Evolutionary conservation across 306 rosid species (phyloP).

Genomic region (Cucurbita pepo): DNA sequence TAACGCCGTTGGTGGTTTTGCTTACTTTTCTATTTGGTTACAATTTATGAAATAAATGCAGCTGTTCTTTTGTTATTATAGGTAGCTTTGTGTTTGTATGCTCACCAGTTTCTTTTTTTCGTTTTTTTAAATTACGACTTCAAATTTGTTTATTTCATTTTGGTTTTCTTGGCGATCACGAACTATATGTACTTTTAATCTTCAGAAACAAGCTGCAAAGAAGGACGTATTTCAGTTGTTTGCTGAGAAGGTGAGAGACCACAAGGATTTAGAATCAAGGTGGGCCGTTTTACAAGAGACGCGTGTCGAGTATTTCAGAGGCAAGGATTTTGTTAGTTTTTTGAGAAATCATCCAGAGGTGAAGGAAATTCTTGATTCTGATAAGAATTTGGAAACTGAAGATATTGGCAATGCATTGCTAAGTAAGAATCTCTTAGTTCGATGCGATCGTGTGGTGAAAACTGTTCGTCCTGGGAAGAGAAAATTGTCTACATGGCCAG

Average conservation of each 20-base stretch:
- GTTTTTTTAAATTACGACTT: background rate
- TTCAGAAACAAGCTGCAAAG: constrained; percentile 65
- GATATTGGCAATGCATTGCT: constrained; percentile 61
- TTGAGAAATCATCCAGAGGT: constrained; percentile 69
- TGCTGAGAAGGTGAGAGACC: constrained; percentile 93
- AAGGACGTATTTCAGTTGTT: constrained; percentile 74
- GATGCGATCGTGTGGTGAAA: constrained; percentile 93
- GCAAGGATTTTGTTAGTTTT: constrained; percentile 77
- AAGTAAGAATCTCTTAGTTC: constrained; percentile 64
- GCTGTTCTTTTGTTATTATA: background rate
- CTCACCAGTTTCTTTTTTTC: background rate
- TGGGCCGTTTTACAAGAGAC: constrained; percentile 99
- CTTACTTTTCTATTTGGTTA: background rate
- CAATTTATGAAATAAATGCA: background rate
- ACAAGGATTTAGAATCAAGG: constrained; percentile 74
- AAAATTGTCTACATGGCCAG: constrained; percentile 95
- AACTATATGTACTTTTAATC: background rate
- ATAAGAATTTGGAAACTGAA: constrained; percentile 59
- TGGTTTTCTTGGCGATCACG: background rate
- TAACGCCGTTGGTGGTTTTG: background rate
- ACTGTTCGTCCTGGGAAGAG: constrained; percentile 95
- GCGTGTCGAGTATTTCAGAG: constrained; percentile 86
- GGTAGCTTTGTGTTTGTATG: background rate
- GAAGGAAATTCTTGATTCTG: constrained; percentile 66
- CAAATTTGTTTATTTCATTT: background rate